Evolutionary conservation across 2,329 filamentous ascomycete species (phyloP), one percentile per base, ranked within the genome.

Genomic region (Beauveria rudraprayagi): DNA sequence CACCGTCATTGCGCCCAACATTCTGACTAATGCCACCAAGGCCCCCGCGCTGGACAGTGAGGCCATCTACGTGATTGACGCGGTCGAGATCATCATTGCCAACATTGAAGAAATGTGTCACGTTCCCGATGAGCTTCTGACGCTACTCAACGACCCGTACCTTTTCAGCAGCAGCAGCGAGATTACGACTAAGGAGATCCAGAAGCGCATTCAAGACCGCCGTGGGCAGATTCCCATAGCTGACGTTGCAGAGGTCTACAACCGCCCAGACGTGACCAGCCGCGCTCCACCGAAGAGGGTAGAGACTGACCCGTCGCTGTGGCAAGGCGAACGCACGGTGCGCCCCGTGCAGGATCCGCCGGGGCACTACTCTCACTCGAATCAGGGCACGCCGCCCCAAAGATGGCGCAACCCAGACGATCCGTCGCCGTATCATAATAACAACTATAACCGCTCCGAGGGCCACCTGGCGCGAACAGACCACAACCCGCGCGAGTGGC

Each of bases 21-120:
- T 99, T 64, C 81, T 97, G 14, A 92, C 90, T 67, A 90, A 88
- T 66, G 80, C 79, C 66, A 76, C 83, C 47, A 89, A 87, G 71
- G 82, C 80, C 54, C 80, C 83, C 7, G 84, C 83, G 48, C 83
- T 92, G 65, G 93, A 95, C 67, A 86, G 87, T 69, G 92, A 96
- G 67, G 94, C 92, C 64, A 97, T 97, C 77, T 83, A 90, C 69
- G 92, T 93, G 34, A 97, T 99, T 63, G 90, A 94, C 69, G 92
- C 94, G 17, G 91, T 99, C 28, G 89, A 96, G 72, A 87, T 89
- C 63, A 80, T 99, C 66, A 97, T 99, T 68, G 87, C 90, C 68
- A 91, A 89, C 72, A 97, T 97, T 67, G 94, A 97, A 73, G 88
- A 91, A 73, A 96, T 99, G 87, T 97, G 92, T 72, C 88, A 97